Evolutionary conservation across 257 asterid species (phyloP).

Genomic region (Gentiana macrophylla): DNA sequence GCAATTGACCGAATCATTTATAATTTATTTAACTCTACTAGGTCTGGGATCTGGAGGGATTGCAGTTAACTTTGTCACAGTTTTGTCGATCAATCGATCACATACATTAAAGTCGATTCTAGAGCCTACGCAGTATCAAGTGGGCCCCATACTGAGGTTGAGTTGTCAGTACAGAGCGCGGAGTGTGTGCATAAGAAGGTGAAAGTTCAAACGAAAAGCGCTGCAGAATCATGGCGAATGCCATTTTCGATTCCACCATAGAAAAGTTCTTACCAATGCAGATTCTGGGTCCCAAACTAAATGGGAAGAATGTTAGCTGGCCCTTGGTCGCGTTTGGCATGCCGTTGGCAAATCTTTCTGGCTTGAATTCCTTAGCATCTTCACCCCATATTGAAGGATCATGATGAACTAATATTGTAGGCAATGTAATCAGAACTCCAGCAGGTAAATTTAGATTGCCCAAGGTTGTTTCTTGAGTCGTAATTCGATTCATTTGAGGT

Average conservation of each 20-base stretch:
- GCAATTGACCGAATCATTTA: too few species aligned
- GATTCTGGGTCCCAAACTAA: constrained; percentile 14
- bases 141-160: too few species aligned
- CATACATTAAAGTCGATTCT: too few species aligned
- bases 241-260: constrained; percentile 8
- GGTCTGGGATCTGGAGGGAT: too few species aligned
- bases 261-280: constrained; percentile 21
- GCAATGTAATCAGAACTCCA: constrained; percentile 2
- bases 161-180: too few species aligned
- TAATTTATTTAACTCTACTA: too few species aligned
- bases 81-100: too few species aligned
- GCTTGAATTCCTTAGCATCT: constrained; percentile 17
- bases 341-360: constrained; percentile 22
- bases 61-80: too few species aligned
- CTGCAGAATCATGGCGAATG: constrained; percentile 12
- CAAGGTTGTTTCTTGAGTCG: neutral
- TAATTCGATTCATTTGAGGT: neutral
- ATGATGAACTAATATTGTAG: constrained; percentile 15
- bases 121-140: too few species aligned
- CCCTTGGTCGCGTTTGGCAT: constrained; percentile 15
- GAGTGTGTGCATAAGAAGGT: too few species aligned
- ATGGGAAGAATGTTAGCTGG: constrained; percentile 14
- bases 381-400: constrained; percentile 19
- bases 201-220: too few species aligned
- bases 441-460: constrained; percentile 4